Evolutionary conservation across 352 stramenopile species (phyloP).

Genomic region (Peronosclerospora sorghi): DNA sequence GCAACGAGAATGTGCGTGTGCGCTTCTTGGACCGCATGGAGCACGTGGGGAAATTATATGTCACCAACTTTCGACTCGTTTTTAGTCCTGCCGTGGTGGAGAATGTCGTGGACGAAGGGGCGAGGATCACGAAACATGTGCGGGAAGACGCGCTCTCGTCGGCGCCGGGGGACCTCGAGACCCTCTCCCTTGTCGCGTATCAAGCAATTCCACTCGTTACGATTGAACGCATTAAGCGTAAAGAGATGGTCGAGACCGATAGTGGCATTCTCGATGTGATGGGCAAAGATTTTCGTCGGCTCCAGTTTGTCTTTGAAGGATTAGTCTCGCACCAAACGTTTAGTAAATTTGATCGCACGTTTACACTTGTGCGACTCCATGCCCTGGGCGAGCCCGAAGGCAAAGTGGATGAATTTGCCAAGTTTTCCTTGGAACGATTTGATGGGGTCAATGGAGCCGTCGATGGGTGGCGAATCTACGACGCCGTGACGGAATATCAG

Average conservation of each 20-base stretch:
- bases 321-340: conserved; percentile 74
- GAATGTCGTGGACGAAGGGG: conserved; percentile 4
- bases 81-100: conserved; percentile 43
- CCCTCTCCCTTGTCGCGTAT: conserved; percentile 35
- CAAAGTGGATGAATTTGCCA: conserved; percentile 50
- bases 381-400: conserved; percentile 41
- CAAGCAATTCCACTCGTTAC: conserved; percentile 59
- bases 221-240: conserved; percentile 65
- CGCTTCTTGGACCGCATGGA: conserved; percentile 38
- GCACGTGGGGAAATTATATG: conserved; percentile 50
- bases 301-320: conserved; percentile 67
- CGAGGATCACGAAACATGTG: conserved; percentile 9
- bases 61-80: conserved; percentile 75
- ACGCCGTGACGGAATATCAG: conserved; percentile 55
- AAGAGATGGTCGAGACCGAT: conserved; percentile 66
- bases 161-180: conserved; percentile 35
- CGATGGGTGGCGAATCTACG: conserved; percentile 63
- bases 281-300: conserved; percentile 71
- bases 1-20: conserved; percentile 48
- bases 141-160: conserved; percentile 32
- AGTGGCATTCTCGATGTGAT: conserved; percentile 59
- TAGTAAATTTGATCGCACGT: conserved; percentile 60
- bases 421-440: conserved; percentile 46
- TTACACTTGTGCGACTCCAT: conserved; percentile 45
- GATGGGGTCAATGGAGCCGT: conserved; percentile 19